phyloP scores from a whole-genome alignment of 2,329 filamentous ascomycete species.

The Phyllosticta citrichinensis region DNA sequence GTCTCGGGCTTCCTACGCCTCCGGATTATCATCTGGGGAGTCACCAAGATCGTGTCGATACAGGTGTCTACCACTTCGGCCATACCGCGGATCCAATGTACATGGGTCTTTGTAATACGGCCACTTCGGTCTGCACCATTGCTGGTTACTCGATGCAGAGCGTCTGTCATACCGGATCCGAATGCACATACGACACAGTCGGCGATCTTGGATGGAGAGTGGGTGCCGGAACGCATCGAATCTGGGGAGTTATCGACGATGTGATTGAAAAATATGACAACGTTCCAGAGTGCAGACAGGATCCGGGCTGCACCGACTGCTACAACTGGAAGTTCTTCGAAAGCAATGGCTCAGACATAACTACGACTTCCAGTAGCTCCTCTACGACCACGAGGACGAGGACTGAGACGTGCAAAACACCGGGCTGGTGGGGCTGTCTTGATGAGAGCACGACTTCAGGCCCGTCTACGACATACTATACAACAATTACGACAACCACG shows the following conservation, averaged over 20 bases:
- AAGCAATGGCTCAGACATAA: conserved; percentile 76
- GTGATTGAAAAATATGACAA: conserved; percentile 75
- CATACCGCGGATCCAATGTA: conserved; percentile 94
- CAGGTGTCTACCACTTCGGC: conserved; percentile 81
- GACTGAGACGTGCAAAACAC: conserved; percentile 81
- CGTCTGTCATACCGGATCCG: conserved; percentile 77
- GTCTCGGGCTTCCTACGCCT: conserved; percentile 76
- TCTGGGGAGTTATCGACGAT: conserved; percentile 76
- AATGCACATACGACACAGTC: conserved; percentile 90
- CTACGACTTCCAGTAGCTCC: conserved; percentile 45
- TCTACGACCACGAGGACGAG: conserved; percentile 56
- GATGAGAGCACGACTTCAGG: conserved; percentile 50
- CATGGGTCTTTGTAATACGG: conserved; percentile 86
- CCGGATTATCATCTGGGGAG: conserved; percentile 60
- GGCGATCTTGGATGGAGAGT: conserved; percentile 86
- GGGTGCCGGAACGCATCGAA: conserved; percentile 83
- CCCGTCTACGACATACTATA: conserved; percentile 33
- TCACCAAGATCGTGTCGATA: conserved; percentile 48
- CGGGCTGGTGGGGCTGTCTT: conserved; percentile 81
- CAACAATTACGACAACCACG: conserved; percentile 17
- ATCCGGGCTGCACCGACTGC: conserved; percentile 75
- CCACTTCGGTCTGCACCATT: conserved; percentile 78
- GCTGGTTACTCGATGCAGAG: conserved; percentile 91
- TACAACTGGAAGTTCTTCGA: conserved; percentile 90
- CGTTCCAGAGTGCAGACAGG: conserved; percentile 66